Evolutionary conservation across 1,139 yeast species (phyloP).

Genomic region (Kodamaea anthophila): DNA sequence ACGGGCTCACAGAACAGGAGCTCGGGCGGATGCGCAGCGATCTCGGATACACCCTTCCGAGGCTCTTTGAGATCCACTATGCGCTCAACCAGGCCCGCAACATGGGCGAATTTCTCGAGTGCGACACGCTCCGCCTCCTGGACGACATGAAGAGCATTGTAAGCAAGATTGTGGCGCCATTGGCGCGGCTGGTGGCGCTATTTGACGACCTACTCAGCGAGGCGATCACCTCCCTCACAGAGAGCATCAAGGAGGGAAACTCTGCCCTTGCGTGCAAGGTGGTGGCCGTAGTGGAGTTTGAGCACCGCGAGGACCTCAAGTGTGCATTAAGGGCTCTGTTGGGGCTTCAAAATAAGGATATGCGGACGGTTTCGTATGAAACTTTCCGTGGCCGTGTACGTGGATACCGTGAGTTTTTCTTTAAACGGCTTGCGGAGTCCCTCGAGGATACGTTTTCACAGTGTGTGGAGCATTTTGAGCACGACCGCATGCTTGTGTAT

Average conservation of each 20-base stretch:
- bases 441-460: slow-evolving; percentile 62
- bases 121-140: slow-evolving; percentile 47
- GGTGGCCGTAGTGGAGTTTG: slow-evolving; percentile 73
- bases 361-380: slow-evolving; percentile 23
- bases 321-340: slow-evolving; percentile 46
- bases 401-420: slow-evolving; percentile 61
- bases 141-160: slow-evolving; percentile 71
- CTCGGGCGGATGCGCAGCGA: slow-evolving; percentile 42
- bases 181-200: slow-evolving; percentile 42
- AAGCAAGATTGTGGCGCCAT: slow-evolving; percentile 49
- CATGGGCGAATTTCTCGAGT: slow-evolving; percentile 66
- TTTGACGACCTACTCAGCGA: slow-evolving; percentile 65
- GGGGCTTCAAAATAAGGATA: slow-evolving; percentile 17
- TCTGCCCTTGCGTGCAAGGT: slow-evolving; percentile 61
- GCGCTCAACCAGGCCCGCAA: slow-evolving; percentile 67
- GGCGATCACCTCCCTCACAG: slow-evolving; percentile 62
- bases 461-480: slow-evolving; percentile 52
- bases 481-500: slow-evolving; percentile 53
- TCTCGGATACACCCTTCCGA: slow-evolving; percentile 52
- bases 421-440: slow-evolving; percentile 52
- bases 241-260: slow-evolving; percentile 64
- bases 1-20: slow-evolving; percentile 48
- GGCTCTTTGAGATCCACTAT: slow-evolving; percentile 63
- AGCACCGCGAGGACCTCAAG: slow-evolving; percentile 71
- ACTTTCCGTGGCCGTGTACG: slow-evolving; percentile 44